Conservation (phyloP, 1,284 basidiomycete genomes). For the Thelephora terrestris region DNA sequence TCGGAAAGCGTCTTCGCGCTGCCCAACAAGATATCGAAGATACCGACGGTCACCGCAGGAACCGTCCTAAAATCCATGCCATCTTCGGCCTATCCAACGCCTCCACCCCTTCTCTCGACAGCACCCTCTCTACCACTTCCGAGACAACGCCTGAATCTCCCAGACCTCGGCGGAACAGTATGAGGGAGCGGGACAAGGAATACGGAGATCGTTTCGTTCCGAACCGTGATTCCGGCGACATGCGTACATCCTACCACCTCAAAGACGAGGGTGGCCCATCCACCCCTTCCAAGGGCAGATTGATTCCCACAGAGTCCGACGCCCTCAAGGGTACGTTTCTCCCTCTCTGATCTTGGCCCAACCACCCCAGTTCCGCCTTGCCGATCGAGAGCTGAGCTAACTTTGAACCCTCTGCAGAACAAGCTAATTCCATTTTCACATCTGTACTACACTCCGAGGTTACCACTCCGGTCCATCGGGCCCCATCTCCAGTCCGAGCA, state of each 20-base stretch:
- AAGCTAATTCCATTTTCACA: conserved; percentile 70
- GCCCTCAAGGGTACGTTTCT: conserved; percentile 52
- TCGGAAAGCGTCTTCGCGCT: conserved; percentile 66
- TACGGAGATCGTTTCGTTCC: conserved; percentile 77
- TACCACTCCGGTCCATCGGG: conserved; percentile 51
- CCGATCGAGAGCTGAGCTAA: too few species aligned
- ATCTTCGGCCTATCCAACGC: conserved; percentile 37
- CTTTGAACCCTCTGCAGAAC: conserved; percentile 35
- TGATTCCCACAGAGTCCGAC: conserved; percentile 71
- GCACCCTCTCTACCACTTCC: conserved; percentile 38
- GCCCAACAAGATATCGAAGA: conserved; percentile 47
- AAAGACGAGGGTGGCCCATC: conserved; percentile 58
- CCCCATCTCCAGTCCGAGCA: conserved; percentile 51
- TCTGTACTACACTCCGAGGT: conserved; percentile 68
- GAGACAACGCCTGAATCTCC: conserved; percentile 43
- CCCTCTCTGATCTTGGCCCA: background rate
- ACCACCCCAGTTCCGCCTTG: too few species aligned
- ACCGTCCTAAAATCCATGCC: conserved; percentile 41
- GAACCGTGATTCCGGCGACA: conserved; percentile 57
- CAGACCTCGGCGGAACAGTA: conserved; percentile 3
- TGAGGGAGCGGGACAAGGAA: conserved; percentile 26
- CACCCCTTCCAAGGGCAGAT: conserved; percentile 58
- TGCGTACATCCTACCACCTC: conserved; percentile 68
- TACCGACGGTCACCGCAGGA: conserved; percentile 36
- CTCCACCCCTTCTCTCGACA: conserved; percentile 46